A percentile compares a stretch with the other conserved stretches of the same genome.
These are phyloP conservation scores for Colletotrichum trifolii DNA, from an alignment of 2,329 filamentous ascomycete species.

Conservation along the genomic window DNA sequence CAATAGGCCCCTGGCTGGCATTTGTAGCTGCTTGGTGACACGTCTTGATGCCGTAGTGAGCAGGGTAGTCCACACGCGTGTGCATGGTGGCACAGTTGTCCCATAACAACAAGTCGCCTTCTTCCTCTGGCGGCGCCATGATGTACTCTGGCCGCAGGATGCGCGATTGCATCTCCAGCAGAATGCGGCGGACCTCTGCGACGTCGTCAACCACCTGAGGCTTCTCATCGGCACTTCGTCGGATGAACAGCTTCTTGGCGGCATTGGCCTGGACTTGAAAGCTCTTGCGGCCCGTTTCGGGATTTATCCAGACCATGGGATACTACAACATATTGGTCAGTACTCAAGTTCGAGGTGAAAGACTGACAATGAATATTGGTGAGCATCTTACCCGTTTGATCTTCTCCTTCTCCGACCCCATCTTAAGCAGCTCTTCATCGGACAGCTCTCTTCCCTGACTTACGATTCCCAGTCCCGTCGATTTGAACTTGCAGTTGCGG, in stretches of 20 bases:
- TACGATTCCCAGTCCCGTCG: constrained; percentile 54
- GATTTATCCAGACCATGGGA: constrained; percentile 60
- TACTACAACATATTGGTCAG: constrained; percentile 40
- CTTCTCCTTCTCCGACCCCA: constrained; percentile 32
- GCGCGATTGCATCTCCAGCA: constrained; percentile 50
- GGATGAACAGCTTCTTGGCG: constrained; percentile 52
- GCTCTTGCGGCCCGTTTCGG: constrained; percentile 51
- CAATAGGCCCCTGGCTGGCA: not conserved
- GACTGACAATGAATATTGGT: not conserved
- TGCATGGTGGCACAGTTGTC: constrained; percentile 56
- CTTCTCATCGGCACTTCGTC: constrained; percentile 45
- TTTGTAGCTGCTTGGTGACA: constrained; percentile 21
- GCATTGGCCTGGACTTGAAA: constrained; percentile 56
- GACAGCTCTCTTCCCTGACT: constrained; percentile 52
- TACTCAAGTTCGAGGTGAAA: too few species aligned
- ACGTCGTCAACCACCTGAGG: constrained; percentile 52
- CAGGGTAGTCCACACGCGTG: constrained; percentile 55
- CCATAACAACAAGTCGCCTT: constrained; percentile 58
- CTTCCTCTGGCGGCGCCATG: constrained; percentile 49
- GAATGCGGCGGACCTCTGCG: constrained; percentile 47
- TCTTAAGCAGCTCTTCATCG: constrained; percentile 46
- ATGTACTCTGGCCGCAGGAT: constrained; percentile 56
- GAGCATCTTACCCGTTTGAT: constrained; percentile 43
- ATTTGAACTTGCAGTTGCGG: constrained; percentile 50
- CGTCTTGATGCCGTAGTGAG: constrained; percentile 7